Conservation (phyloP, 148 eudicot species). For the Chenopodium quinoa region DNA sequence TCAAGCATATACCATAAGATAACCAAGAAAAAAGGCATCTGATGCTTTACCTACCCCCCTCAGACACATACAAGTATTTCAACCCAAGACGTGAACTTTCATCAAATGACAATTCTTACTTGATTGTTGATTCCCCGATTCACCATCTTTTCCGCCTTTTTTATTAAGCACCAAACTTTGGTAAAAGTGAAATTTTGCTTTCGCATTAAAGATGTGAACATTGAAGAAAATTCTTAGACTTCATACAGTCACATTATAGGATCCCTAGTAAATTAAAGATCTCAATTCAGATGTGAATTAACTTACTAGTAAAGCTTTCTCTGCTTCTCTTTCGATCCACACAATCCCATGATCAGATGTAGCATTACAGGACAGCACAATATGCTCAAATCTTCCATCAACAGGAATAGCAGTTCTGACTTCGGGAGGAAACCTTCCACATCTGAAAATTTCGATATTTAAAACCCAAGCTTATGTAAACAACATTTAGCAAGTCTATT, state of each 20-base stretch:
- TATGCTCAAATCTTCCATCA: constrained; percentile 94
- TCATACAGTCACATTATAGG: not conserved
- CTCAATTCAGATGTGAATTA: not conserved
- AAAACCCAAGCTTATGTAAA: not conserved
- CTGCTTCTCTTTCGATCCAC: constrained; percentile 84
- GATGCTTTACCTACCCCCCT: not conserved
- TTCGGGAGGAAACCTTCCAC: constrained; percentile 79
- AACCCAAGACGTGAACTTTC: not conserved
- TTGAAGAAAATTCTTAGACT: not conserved
- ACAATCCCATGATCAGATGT: constrained; percentile 87
- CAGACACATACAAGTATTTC: not conserved
- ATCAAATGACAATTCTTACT: not conserved
- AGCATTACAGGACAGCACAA: constrained; percentile 84
- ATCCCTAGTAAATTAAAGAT: not conserved
- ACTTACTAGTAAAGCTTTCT: constrained; percentile 55
- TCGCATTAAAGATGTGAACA: not conserved
- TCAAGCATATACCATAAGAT: not conserved
- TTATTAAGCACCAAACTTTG: not conserved
- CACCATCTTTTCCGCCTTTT: not conserved
- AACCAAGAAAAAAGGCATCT: not conserved
- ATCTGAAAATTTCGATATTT: constrained; percentile 37
- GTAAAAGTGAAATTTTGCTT: not conserved
- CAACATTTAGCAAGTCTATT: not conserved
- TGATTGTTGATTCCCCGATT: not conserved
- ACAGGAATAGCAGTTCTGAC: constrained; percentile 89